Evolutionary conservation across 805 yeast species (phyloP), one percentile per base, ranked within the genome.

Genomic region (Kazachstania taianensis): DNA sequence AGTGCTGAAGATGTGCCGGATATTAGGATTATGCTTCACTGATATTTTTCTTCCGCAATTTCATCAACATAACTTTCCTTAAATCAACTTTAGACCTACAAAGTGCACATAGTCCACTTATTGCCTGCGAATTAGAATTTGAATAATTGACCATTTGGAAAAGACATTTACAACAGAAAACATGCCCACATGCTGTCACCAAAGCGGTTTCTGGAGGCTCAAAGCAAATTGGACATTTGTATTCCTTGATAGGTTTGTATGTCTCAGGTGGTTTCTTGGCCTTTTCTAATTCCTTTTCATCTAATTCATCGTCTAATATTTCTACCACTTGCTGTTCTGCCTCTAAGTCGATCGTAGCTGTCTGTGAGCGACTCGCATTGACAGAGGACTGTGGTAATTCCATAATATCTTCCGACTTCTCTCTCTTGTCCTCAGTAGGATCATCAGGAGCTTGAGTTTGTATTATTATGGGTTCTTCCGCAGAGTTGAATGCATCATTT

Each of bases 111-210:
- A 59, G 61, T 0, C 70, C 71, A 31, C 48, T n/a, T 46, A 10
- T 39, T 43, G 31, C 51, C 51, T 16, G n/a, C n/a, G n/a, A n/a
- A n/a, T n/a, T 55, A 28, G 49, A 56, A 46, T 61, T 67, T 26
- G 73, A 73, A 46, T 62, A 64, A 9, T 71, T 68, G 23, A 70
- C 66, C 52, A 68, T 69, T 41, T 62, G 58, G 41, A 69, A 73
- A 4, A 70, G 57, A 48, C 80, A 75, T 19, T 66, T 67, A 5
- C 66, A 59, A 45, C 81, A 75, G 45, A 67, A 73, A 2, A 70
- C 56, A 49, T 75, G 81, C 0, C 81, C 81, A 53, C 81, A 75
- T 0, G 71, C 69, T 3, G 73, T 61, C 13, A 68, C 67, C 20
- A 66, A 62, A 2, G 77, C 67, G 5, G 57, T 45, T 12, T 59